Conservation (phyloP, 164 flowering plant species). For the Liriodendron chinense region DNA sequence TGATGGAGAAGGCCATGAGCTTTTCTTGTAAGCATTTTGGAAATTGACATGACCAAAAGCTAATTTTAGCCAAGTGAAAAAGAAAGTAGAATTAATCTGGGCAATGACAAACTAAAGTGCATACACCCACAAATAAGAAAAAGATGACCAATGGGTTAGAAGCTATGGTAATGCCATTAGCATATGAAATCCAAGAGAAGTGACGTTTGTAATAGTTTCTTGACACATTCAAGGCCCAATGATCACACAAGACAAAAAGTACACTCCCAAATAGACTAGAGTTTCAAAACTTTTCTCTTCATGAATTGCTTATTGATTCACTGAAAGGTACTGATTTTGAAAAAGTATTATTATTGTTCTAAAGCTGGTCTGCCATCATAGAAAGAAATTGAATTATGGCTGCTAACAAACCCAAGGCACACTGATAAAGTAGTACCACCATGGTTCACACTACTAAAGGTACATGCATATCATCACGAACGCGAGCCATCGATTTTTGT, state of each 20-base stretch:
- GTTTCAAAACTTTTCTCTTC: background rate
- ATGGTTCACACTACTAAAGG: constrained; percentile 14
- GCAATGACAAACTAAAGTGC: constrained; percentile 16
- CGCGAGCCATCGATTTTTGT: constrained; percentile 15
- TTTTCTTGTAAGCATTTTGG: constrained; percentile 9
- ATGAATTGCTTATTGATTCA: constrained; percentile 15
- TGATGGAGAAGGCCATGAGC: constrained; percentile 8
- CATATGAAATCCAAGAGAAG: constrained; percentile 23
- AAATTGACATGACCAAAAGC: constrained; percentile 1
- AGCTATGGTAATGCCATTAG: constrained; percentile 11
- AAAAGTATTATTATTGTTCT: constrained; percentile 1
- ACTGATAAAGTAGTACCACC: constrained; percentile 18
- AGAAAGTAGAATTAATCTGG: background rate
- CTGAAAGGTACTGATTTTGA: constrained; percentile 3
- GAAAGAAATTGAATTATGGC: constrained; percentile 14
- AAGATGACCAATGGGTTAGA: background rate
- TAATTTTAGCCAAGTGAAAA: constrained; percentile 2
- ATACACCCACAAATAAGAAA: constrained; percentile 7
- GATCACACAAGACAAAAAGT: constrained; percentile 28
- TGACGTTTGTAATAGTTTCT: constrained; percentile 13
- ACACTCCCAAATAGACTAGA: constrained; percentile 6
- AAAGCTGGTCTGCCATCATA: constrained; percentile 38
- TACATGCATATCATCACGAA: constrained; percentile 20
- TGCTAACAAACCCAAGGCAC: constrained; percentile 13
- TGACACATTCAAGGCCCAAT: constrained; percentile 14